These are phyloP conservation scores for Calonectria pseudoturangicola DNA, from an alignment of 2,329 filamentous ascomycete species.

Conservation along the genomic window DNA sequence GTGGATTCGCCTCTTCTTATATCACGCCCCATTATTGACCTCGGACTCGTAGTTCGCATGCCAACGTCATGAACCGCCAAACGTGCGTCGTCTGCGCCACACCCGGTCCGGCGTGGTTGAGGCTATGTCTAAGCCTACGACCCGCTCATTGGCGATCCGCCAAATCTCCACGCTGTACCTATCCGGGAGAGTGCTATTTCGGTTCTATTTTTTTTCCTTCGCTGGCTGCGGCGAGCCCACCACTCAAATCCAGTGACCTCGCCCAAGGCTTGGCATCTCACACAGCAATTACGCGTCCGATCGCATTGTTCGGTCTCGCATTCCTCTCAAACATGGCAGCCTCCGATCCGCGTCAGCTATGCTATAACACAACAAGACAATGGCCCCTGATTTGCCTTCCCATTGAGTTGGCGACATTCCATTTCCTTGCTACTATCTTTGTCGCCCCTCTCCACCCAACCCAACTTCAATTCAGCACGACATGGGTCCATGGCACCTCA, in stretches of 20 bases:
- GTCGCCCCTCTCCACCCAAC: constrained; percentile 12
- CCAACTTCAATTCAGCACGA: constrained; percentile 4
- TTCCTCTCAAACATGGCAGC: constrained; percentile 21
- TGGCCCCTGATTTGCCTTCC: background rate
- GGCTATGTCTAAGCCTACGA: constrained; percentile 48
- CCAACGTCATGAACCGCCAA: constrained; percentile 47
- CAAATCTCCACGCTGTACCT: constrained; percentile 16
- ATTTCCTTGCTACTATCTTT: constrained; percentile 24
- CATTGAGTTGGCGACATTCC: background rate
- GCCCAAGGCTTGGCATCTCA: background rate
- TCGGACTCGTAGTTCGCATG: constrained; percentile 30
- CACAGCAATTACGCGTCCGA: constrained; percentile 24
- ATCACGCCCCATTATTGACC: constrained; percentile 17
- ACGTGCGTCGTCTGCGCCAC: constrained; percentile 45
- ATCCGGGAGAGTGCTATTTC: background rate
- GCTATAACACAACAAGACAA: background rate
- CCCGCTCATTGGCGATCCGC: constrained; percentile 25
- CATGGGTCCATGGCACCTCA: constrained; percentile 7
- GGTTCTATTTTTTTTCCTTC: background rate
- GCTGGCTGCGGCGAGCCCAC: constrained; percentile 19
- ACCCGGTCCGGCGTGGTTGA: constrained; percentile 39
- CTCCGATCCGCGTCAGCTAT: constrained; percentile 22
- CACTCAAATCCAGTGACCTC: background rate
- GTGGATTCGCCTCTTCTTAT: constrained; percentile 12
- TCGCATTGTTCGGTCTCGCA: constrained; percentile 25